Conservation (phyloP, 371 early-diverging fungal genomes). For the Quaeritorhiza haematococci region DNA sequence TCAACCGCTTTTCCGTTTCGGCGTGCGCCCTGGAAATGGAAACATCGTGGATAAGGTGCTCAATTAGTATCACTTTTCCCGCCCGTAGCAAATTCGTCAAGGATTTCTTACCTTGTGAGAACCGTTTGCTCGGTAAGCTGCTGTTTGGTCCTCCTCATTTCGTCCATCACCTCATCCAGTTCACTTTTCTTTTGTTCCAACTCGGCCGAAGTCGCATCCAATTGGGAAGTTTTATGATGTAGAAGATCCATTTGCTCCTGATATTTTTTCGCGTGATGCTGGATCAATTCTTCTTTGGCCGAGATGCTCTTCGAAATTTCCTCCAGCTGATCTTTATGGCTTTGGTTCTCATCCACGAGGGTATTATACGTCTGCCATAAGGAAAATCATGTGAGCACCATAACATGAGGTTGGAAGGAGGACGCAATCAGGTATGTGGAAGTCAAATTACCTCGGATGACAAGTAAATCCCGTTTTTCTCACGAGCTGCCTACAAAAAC, state of each 20-base stretch:
- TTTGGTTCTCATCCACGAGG: constrained; percentile 49
- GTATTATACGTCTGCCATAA: constrained; percentile 38
- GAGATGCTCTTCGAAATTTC: constrained; percentile 44
- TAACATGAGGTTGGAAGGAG: no score
- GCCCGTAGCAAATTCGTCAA: neutral
- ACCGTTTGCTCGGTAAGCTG: constrained; percentile 20
- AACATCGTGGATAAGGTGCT: neutral
- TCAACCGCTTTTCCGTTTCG: constrained; percentile 39
- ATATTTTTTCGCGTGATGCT: constrained; percentile 36
- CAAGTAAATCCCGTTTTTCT: constrained; percentile 70
- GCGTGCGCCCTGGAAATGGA: constrained; percentile 42
- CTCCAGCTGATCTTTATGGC: constrained; percentile 51
- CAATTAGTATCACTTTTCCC: neutral
- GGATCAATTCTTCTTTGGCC: constrained; percentile 35
- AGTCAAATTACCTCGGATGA: constrained; percentile 41
- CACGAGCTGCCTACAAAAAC: constrained; percentile 52
- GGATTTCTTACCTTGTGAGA: neutral
- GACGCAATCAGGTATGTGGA: neutral
- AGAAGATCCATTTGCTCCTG: constrained; percentile 41
- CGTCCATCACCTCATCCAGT: constrained; percentile 24
- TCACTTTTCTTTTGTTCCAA: constrained; percentile 28
- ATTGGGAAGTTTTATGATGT: constrained; percentile 28
- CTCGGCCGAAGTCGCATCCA: constrained; percentile 28
- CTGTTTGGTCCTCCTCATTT: constrained; percentile 16
- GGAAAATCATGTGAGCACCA: neutral